Evolutionary conservation across 305 asterid species (phyloP).

Genomic region (Rubia occidens): DNA sequence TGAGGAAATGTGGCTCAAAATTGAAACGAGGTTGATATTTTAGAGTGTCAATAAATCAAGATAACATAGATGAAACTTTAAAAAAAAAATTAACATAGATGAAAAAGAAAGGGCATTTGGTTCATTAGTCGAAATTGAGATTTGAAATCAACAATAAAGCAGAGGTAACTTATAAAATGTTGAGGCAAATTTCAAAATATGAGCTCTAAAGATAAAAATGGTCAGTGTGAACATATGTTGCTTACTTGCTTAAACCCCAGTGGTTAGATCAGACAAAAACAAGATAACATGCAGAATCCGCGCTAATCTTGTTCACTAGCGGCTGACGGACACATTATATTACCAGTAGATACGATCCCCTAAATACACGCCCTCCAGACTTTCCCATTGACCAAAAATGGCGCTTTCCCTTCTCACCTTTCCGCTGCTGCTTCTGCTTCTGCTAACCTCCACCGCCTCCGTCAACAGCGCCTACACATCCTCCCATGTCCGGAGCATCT

Average conservation of each 20-base stretch:
- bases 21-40: too few species aligned
- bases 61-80: too few species aligned
- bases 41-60: too few species aligned
- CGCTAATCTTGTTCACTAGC: not conserved
- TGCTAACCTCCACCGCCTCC: slow-evolving; percentile 11
- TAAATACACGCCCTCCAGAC: not conserved
- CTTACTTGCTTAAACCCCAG: not conserved
- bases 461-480: slow-evolving; percentile 5
- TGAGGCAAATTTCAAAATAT: too few species aligned
- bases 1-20: too few species aligned
- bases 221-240: not conserved
- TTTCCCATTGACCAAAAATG: not conserved
- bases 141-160: too few species aligned
- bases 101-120: too few species aligned
- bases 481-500: slow-evolving; percentile 20
- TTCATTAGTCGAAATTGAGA: too few species aligned
- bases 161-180: too few species aligned
- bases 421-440: slow-evolving; percentile 16
- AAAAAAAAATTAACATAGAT: too few species aligned
- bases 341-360: not conserved
- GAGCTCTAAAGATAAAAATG: too few species aligned
- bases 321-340: not conserved
- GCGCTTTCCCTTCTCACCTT: slow-evolving; percentile 2
- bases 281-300: not conserved
- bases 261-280: not conserved